phyloP scores from a whole-genome alignment of 176 grass and related monocot genomes.

The Triticum dicoccoides region DNA sequence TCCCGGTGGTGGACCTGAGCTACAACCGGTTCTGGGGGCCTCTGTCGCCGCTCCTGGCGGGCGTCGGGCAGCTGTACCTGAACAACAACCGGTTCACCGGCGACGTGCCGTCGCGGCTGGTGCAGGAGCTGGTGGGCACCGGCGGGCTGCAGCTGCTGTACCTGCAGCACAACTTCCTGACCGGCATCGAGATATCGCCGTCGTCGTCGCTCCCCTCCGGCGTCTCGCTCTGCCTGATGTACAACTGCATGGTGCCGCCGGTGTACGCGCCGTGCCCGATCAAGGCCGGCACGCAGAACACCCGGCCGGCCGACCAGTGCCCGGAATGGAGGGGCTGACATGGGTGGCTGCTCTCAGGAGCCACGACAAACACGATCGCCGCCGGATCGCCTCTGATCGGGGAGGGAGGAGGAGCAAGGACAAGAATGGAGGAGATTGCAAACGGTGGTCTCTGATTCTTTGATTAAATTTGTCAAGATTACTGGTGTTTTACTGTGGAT shows the following conservation, averaged over 20 bases:
- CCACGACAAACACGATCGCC: not conserved
- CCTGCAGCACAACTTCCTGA: constrained; percentile 97
- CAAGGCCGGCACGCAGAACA: constrained; percentile 87
- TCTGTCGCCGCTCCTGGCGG: constrained; percentile 67
- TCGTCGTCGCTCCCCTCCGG: constrained; percentile 66
- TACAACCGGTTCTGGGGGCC: constrained; percentile 79
- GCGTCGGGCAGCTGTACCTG: constrained; percentile 77
- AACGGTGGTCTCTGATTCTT: constrained; percentile 60
- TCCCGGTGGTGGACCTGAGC: constrained; percentile 82
- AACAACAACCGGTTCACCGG: constrained; percentile 98
- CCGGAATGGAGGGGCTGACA: constrained; percentile 73
- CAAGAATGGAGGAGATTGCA: constrained; percentile 27
- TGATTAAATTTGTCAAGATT: constrained; percentile 76
- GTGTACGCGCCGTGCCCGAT: constrained; percentile 89
- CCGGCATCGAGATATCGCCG: constrained; percentile 78
- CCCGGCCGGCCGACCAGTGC: constrained; percentile 86
- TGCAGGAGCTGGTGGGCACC: constrained; percentile 75
- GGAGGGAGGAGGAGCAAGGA: not conserved
- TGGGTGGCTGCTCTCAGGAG: not conserved
- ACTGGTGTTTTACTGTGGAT: constrained; percentile 26
- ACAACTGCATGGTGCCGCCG: constrained; percentile 95
- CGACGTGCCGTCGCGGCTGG: constrained; percentile 71
- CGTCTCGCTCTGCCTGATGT: constrained; percentile 88
- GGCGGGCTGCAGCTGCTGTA: constrained; percentile 79
- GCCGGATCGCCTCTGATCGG: constrained; percentile 39